These are phyloP conservation scores for Aristolochia californica DNA, from an alignment of 164 flowering plant genomes.

Conservation along the genomic window DNA sequence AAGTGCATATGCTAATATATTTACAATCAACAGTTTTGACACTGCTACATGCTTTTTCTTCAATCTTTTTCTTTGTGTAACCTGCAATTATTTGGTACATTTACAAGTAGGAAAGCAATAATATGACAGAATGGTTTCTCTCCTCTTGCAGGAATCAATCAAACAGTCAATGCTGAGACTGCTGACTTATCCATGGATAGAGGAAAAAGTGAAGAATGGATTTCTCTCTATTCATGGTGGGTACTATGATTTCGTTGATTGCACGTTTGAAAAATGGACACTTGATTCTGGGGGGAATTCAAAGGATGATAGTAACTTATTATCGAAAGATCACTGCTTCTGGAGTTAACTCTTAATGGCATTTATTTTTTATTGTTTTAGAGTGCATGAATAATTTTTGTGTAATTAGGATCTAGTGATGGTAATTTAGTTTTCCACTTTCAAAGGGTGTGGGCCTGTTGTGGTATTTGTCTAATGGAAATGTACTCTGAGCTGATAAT, in stretches of 20 bases:
- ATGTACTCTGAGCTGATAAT: background rate
- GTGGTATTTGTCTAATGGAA: background rate
- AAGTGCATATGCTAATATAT: too few species aligned
- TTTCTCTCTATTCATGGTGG: conserved; percentile 74
- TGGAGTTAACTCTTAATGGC: conserved; percentile 38
- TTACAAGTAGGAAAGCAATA: too few species aligned
- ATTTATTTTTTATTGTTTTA: background rate
- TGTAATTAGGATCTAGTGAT: background rate
- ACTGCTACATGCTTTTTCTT: too few species aligned
- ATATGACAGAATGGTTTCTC: too few species aligned
- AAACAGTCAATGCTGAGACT: conserved; percentile 56
- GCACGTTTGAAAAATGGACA: conserved; percentile 96
- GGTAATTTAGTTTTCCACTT: background rate
- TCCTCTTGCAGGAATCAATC: conserved; percentile 61
- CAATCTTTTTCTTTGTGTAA: too few species aligned
- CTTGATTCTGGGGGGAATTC: conserved; percentile 41
- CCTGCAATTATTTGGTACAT: too few species aligned
- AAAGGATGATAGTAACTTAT: conserved; percentile 13
- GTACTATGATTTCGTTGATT: conserved; percentile 73
- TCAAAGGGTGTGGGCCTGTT: background rate
- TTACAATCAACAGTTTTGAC: too few species aligned
- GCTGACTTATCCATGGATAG: conserved; percentile 84
- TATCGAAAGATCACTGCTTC: conserved; percentile 34
- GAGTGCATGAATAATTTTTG: background rate
- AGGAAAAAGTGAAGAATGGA: conserved; percentile 54